Conservation (phyloP, 2,329 filamentous ascomycete species). For the Capronia epimyces region DNA sequence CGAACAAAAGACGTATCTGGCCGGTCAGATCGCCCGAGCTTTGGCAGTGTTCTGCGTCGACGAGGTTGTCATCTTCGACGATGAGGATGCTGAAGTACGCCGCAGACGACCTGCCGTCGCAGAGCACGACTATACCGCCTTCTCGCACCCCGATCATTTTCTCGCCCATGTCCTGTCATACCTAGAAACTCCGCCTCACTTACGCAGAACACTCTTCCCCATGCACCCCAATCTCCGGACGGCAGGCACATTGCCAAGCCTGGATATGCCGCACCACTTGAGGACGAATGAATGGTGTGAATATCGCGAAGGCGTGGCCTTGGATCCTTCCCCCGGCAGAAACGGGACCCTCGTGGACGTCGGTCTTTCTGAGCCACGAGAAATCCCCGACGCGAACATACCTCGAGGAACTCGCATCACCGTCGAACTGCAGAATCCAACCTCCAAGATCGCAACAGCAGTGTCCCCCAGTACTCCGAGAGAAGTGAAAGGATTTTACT, state of each 20-base stretch:
- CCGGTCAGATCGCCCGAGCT: conserved; percentile 72
- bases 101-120: conserved; percentile 22
- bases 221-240: conserved; percentile 71
- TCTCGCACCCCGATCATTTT: conserved; percentile 72
- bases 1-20: conserved; percentile 68
- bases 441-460: conserved; percentile 47
- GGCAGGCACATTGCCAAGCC: conserved; percentile 66
- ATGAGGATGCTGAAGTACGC: conserved; percentile 44
- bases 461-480: conserved; percentile 65
- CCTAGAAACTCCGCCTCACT: conserved; percentile 77
- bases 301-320: conserved; percentile 71
- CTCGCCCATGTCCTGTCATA: conserved; percentile 72
- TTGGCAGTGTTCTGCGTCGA: conserved; percentile 79
- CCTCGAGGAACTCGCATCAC: conserved; percentile 69
- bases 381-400: conserved; percentile 54
- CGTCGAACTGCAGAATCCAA: conserved; percentile 46
- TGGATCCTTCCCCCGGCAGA: conserved; percentile 47
- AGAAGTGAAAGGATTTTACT: conserved; percentile 75
- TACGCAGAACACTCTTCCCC: conserved; percentile 69
- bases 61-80: conserved; percentile 76
- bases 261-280: conserved; percentile 83
- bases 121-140: conserved; percentile 57
- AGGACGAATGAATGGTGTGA: conserved; percentile 69
- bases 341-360: conserved; percentile 50
- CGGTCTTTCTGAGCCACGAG: conserved; percentile 45